Conservation (phyloP, 345 rosid species). For the Aethionema arabicum region DNA sequence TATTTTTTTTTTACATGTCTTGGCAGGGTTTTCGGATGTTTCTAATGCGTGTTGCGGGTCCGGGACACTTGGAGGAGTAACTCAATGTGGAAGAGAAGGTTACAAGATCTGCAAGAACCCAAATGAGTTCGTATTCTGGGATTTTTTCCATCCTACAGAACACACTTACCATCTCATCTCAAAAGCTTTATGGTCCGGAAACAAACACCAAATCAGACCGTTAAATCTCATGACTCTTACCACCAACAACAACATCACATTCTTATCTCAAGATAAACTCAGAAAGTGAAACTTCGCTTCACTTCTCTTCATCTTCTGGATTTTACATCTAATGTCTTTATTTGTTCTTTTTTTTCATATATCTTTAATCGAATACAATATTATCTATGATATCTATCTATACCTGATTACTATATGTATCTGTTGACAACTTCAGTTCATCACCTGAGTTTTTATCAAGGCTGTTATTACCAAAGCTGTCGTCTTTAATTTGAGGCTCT, state of each 20-base stretch:
- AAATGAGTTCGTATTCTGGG: slow-evolving; percentile 52
- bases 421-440: slow-evolving; percentile 23
- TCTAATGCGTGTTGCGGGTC: slow-evolving; percentile 54
- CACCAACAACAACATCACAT: slow-evolving; percentile 15
- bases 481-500: slow-evolving; percentile 22
- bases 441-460: slow-evolving; percentile 26
- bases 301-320: slow-evolving; percentile 27
- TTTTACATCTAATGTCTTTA: slow-evolving; percentile 19
- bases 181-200: slow-evolving; percentile 54
- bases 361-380: slow-evolving; percentile 25
- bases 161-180: slow-evolving; percentile 51
- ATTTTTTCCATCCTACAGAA: slow-evolving; percentile 64
- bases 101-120: slow-evolving; percentile 52
- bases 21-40: slow-evolving; percentile 49
- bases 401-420: slow-evolving; percentile 29
- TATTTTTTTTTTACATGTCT: background rate
- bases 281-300: slow-evolving; percentile 40
- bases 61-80: slow-evolving; percentile 46
- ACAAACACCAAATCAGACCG: slow-evolving; percentile 44
- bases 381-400: slow-evolving; percentile 25
- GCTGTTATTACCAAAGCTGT: slow-evolving; percentile 1
- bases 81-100: slow-evolving; percentile 59
- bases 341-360: slow-evolving; percentile 18
- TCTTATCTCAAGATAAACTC: slow-evolving; percentile 13
- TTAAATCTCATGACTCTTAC: slow-evolving; percentile 49